Conservation (phyloP, 257 asterid species). For the Solanum gandarillasii region DNA sequence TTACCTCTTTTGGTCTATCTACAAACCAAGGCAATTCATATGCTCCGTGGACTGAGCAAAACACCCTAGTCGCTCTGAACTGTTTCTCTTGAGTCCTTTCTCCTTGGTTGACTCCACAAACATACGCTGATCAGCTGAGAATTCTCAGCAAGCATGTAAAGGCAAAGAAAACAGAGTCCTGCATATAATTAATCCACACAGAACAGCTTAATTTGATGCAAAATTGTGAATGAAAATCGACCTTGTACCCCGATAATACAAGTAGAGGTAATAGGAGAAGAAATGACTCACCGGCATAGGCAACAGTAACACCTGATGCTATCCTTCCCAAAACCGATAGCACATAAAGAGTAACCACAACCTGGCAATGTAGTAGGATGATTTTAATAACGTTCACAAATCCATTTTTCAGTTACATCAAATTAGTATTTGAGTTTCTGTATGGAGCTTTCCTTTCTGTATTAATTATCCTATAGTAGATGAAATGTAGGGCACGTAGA, state of each 20-base stretch:
- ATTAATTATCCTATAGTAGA: background rate
- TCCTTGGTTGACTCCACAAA: conserved; percentile 32
- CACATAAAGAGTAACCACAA: conserved; percentile 56
- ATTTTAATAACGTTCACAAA: background rate
- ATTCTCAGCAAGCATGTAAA: conserved; percentile 46
- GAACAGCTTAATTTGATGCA: background rate
- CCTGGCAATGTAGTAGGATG: conserved; percentile 24
- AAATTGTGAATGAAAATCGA: background rate
- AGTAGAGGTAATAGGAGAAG: background rate
- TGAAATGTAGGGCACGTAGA: background rate
- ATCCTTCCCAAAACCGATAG: conserved; percentile 79
- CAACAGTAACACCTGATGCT: conserved; percentile 70
- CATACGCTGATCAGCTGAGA: conserved; percentile 26
- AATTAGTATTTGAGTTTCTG: background rate
- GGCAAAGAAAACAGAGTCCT: conserved; percentile 81
- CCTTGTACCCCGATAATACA: too few relatives aligned
- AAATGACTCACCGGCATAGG: conserved; percentile 56
- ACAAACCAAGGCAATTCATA: background rate
- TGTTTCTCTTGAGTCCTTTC: conserved; percentile 34
- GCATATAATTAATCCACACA: conserved; percentile 6
- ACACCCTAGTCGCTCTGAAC: conserved; percentile 25
- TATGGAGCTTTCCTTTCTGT: background rate
- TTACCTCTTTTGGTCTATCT: background rate
- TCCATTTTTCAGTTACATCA: background rate
- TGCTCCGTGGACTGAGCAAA: background rate